A percentile compares a stretch with the other conserved stretches of the same genome.
phyloP scores from a whole-genome alignment of 2,329 filamentous ascomycete species.

The Colletotrichum truncatum region DNA sequence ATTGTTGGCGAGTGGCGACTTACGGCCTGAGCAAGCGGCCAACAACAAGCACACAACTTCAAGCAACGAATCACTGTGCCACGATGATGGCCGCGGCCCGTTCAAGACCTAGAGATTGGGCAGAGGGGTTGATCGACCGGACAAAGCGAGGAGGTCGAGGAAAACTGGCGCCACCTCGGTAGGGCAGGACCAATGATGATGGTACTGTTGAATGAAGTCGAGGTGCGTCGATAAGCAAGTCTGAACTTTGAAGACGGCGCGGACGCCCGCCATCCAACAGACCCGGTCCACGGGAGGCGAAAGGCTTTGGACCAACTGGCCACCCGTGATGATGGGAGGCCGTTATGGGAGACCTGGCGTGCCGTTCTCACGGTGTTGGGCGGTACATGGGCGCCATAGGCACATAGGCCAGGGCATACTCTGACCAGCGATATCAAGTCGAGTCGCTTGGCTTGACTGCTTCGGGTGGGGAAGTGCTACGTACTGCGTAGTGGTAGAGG shows the following conservation, averaged over 20 bases:
- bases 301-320: slow-evolving; percentile 1
- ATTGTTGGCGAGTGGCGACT: slow-evolving; percentile 1
- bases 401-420: not conserved
- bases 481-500: no score
- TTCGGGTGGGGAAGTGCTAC: not conserved
- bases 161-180: not conserved
- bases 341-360: slow-evolving; percentile 14
- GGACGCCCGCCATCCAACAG: slow-evolving; percentile 16
- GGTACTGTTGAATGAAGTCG: not conserved
- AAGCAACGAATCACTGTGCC: not conserved
- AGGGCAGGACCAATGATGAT: slow-evolving; percentile 2
- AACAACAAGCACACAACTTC: not conserved
- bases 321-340: slow-evolving; percentile 14
- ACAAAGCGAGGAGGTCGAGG: not conserved
- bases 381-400: no score
- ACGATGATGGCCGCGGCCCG: not conserved
- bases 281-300: slow-evolving; percentile 2
- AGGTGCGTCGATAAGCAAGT: not conserved
- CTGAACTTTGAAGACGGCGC: not conserved
- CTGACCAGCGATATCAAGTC: not conserved
- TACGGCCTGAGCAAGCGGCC: slow-evolving; percentile 7
- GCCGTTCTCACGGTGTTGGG: slow-evolving; percentile 6
- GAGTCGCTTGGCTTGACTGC: not conserved
- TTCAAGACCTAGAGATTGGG: not conserved
- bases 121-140: not conserved